These are phyloP conservation scores for Melampsora allii-populina DNA, from an alignment of 1,284 basidiomycete genomes.

Conservation along the genomic window DNA sequence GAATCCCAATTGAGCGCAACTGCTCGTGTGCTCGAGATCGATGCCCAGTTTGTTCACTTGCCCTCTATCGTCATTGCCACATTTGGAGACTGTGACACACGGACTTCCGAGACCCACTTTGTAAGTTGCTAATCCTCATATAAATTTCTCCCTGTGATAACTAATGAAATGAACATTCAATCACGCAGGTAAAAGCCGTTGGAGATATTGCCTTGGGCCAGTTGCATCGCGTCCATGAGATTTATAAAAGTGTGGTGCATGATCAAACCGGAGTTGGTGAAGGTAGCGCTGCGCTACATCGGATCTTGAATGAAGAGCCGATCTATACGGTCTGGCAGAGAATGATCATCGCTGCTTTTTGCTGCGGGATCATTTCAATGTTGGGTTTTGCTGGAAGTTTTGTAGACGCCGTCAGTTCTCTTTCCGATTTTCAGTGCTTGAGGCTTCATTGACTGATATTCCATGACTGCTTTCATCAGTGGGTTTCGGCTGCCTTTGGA, in stretches of 20 bases:
- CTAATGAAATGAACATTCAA: conserved; percentile 6
- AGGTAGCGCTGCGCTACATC: conserved; percentile 62
- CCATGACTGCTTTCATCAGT: conserved; percentile 49
- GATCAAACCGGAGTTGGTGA: conserved; percentile 66
- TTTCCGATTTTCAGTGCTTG: background rate
- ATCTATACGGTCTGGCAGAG: conserved; percentile 59
- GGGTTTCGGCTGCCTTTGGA: conserved; percentile 70
- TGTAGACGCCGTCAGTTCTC: conserved; percentile 61
- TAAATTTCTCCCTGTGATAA: background rate
- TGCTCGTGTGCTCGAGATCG: conserved; percentile 72
- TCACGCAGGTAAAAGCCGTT: conserved; percentile 43
- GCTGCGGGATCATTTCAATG: conserved; percentile 68
- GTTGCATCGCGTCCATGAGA: conserved; percentile 59
- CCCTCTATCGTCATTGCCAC: conserved; percentile 76
- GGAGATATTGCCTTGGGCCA: conserved; percentile 51
- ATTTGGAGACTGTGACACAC: conserved; percentile 72
- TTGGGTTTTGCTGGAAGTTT: conserved; percentile 77
- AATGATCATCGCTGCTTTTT: conserved; percentile 68
- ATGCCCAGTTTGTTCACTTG: conserved; percentile 70
- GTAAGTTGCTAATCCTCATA: conserved; percentile 45
- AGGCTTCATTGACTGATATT: background rate
- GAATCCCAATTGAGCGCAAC: conserved; percentile 75
- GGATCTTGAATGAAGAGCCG: conserved; percentile 60
- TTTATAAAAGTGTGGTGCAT: conserved; percentile 73
- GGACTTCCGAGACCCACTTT: conserved; percentile 67